Evolutionary conservation across 2,329 filamentous ascomycete genomes (phyloP).

Genomic region (Myriosclerotinia duriaeana): DNA sequence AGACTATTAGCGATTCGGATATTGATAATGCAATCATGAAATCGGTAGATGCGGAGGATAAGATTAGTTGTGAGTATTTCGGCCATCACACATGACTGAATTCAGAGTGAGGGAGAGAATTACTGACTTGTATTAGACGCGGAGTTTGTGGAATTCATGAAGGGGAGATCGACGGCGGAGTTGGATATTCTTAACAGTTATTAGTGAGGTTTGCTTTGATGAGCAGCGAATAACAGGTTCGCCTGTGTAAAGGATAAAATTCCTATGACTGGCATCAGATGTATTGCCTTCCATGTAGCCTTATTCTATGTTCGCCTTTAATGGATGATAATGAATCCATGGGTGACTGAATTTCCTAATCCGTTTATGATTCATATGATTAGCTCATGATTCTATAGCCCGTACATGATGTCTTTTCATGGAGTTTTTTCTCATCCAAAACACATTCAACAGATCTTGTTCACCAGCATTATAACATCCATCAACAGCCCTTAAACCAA

Average conservation of each 20-base stretch:
- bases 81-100: no score
- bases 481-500: no score
- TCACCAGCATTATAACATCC: not conserved
- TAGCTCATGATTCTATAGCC: not conserved
- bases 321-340: not conserved
- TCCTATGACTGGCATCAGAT: not conserved
- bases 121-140: slow-evolving; percentile 34
- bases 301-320: not conserved
- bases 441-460: not conserved
- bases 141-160: slow-evolving; percentile 43
- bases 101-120: not conserved
- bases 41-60: slow-evolving; percentile 42
- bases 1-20: slow-evolving; percentile 42
- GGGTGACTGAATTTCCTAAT: not conserved
- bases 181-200: slow-evolving; percentile 31
- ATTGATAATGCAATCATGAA: slow-evolving; percentile 41
- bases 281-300: not conserved
- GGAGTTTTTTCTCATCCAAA: not conserved
- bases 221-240: not conserved
- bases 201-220: not conserved
- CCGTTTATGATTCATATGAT: not conserved
- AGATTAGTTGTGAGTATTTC: slow-evolving; percentile 42
- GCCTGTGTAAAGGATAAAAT: not conserved
- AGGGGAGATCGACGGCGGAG: slow-evolving; percentile 31
- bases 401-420: not conserved